phyloP scores from a whole-genome alignment of 2,329 filamentous ascomycete species.

The Epichloe baconii region DNA sequence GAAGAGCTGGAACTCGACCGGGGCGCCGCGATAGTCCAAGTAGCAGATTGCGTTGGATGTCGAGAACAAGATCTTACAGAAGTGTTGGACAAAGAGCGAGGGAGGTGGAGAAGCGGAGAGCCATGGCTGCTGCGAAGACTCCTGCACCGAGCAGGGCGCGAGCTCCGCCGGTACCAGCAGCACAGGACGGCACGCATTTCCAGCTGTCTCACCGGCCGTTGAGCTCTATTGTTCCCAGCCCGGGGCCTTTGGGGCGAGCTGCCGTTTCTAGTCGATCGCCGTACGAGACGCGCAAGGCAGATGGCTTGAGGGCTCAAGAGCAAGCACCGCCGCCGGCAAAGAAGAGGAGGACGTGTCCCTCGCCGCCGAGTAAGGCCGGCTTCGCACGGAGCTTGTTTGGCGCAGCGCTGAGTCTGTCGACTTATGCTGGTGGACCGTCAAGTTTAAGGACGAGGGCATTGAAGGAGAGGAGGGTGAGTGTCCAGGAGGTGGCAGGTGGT shows the following conservation, averaged over 20 bases:
- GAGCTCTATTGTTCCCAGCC: conserved; percentile 23
- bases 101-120: conserved; percentile 37
- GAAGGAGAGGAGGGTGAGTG: conserved; percentile 11
- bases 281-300: conserved; percentile 18
- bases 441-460: conserved; percentile 8
- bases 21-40: conserved; percentile 64
- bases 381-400: conserved; percentile 24
- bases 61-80: conserved; percentile 67
- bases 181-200: conserved; percentile 17
- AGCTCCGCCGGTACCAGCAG: conserved; percentile 2
- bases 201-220: conserved; percentile 30
- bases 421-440: conserved; percentile 9
- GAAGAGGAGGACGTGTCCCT: conserved; percentile 15
- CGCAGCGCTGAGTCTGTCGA: conserved; percentile 18
- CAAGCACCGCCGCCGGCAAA: conserved; percentile 14
- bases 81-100: conserved; percentile 57
- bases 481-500: neutral
- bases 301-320: conserved; percentile 2
- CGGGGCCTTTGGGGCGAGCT: conserved; percentile 20
- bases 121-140: conserved; percentile 28
- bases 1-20: conserved; percentile 72
- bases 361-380: conserved; percentile 20
- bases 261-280: conserved; percentile 20
- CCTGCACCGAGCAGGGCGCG: conserved; percentile 9
- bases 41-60: conserved; percentile 59